Evolutionary conservation across 192 early-diverging fungal genomes (phyloP), one percentile per base, ranked within the genome.

Genomic region (Backusella parvicylindrica): DNA sequence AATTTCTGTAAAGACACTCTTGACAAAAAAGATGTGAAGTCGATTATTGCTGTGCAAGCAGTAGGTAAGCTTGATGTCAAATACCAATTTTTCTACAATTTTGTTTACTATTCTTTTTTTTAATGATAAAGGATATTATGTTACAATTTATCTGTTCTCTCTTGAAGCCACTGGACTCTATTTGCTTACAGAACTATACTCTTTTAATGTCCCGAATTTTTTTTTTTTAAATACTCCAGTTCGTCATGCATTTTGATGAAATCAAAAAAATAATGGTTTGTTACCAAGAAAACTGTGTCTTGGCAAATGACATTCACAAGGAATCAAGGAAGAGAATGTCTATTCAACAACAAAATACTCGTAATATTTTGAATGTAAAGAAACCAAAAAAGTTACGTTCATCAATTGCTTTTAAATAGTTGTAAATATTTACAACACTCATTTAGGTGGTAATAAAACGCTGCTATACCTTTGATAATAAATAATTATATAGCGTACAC

Each of bases 331-430:
- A 68, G 66, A 68, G 66, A 68, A 68, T 38, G 66, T 68, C 36
- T 68, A 68, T 68, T 68, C 66, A 68, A 68, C 33, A 68, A 68
- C 37, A 68, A 38, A 68, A 36, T 68, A 68, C 33, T 68, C 36
- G 37, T 68, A 68, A 68, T 68, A 68, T 68, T 68, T 38, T 68
- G 66, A 68, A 68, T 68, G 2, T 68, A 68, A 68, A 68, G 36
- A 68, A 68, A 68, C 33, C 66, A 40, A 68, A 68, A 68, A 68
- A 68, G 35, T 38, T 68, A 68, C 66, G 36, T 68, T 40, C 66
- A 68, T 68, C 66, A 41, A 40, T 68, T 68, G 36, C 66, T 68
- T 68, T 68, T 68, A 68, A 68, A 68, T 68, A 68, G 36, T 68
- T 68, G 66, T 38, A 66, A 26, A 63, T 63, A 63, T 63, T 23